These are phyloP conservation scores for Blastocystis sp. DNA, from an alignment of 352 stramenopile genomes.

Conservation along the genomic window DNA sequence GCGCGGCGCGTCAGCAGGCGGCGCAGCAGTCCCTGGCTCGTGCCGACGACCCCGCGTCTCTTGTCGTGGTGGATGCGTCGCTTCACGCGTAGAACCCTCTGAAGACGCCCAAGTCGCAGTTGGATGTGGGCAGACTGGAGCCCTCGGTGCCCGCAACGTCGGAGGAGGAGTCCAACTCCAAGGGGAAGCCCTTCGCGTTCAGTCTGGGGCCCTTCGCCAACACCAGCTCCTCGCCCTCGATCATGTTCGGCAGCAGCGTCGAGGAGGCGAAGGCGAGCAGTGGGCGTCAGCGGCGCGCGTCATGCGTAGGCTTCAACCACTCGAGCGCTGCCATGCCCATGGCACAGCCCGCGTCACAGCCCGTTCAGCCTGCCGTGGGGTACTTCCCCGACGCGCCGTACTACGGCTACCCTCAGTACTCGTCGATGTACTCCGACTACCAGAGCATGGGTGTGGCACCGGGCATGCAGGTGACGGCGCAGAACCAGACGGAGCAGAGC, in stretches of 20 bases:
- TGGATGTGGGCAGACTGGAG: too few relatives aligned
- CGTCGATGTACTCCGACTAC: background rate
- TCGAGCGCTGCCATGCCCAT: too few relatives aligned
- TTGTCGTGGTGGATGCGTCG: background rate
- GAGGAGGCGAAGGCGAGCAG: background rate
- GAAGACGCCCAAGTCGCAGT: too few relatives aligned
- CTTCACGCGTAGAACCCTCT: background rate
- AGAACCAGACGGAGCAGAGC: background rate
- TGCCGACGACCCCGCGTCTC: background rate
- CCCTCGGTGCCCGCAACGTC: background rate
- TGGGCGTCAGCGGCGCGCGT: background rate
- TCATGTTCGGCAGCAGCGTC: conserved; percentile 9
- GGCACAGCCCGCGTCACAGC: background rate
- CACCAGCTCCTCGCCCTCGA: too few relatives aligned
- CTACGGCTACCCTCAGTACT: background rate
- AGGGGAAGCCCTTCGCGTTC: background rate
- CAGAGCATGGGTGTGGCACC: background rate
- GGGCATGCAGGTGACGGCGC: background rate
- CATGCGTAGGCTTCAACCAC: background rate
- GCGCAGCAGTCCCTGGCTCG: background rate
- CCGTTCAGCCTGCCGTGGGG: background rate
- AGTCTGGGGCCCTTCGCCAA: background rate
- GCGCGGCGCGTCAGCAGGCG: background rate
- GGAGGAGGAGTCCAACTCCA: background rate
- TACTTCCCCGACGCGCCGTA: background rate